Conservation (phyloP, 257 asterid genomes). For the Thymus mandschuricus region DNA sequence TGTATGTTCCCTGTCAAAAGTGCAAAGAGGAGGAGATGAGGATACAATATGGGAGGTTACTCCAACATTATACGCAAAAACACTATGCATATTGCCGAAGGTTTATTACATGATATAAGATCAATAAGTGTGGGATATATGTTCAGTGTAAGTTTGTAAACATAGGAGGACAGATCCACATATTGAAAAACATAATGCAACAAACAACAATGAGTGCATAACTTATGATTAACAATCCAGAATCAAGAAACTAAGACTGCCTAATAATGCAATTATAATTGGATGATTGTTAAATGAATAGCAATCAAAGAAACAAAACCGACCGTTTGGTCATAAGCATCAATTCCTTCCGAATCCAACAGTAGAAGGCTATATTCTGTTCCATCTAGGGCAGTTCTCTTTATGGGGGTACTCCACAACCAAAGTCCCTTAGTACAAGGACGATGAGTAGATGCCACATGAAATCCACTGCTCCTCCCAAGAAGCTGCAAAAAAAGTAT, state of each 20-base stretch:
- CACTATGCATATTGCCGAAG: not conserved
- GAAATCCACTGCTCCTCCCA: slow-evolving; percentile 99
- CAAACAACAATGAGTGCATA: not conserved
- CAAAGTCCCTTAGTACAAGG: slow-evolving; percentile 99
- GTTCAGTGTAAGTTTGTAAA: slow-evolving; percentile 16
- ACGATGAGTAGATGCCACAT: slow-evolving; percentile 95
- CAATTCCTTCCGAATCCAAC: slow-evolving; percentile 95
- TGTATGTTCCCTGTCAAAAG: slow-evolving; percentile 87
- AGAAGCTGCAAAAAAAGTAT: slow-evolving; percentile 67
- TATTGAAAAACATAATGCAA: slow-evolving; percentile 1
- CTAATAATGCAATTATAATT: slow-evolving; percentile 4
- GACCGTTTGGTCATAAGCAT: slow-evolving; percentile 99
- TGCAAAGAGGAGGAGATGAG: slow-evolving; percentile 17
- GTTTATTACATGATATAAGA: slow-evolving; percentile 13
- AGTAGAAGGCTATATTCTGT: slow-evolving; percentile 92
- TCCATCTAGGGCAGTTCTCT: slow-evolving; percentile 95
- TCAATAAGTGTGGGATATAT: slow-evolving; percentile 1
- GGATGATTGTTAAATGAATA: slow-evolving; percentile 13
- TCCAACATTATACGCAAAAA: slow-evolving; percentile 5
- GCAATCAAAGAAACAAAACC: slow-evolving; percentile 36
- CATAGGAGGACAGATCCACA: not conserved
- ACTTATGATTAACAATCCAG: not conserved
- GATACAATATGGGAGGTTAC: not conserved
- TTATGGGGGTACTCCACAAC: slow-evolving; percentile 96
- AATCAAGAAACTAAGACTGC: not conserved